A percentile compares a stretch with the other conserved stretches of the same genome.
These are phyloP conservation scores for Tetrahymena thermophila DNA, from an alignment of 73 alveolate genomes.

Conservation along the genomic window DNA sequence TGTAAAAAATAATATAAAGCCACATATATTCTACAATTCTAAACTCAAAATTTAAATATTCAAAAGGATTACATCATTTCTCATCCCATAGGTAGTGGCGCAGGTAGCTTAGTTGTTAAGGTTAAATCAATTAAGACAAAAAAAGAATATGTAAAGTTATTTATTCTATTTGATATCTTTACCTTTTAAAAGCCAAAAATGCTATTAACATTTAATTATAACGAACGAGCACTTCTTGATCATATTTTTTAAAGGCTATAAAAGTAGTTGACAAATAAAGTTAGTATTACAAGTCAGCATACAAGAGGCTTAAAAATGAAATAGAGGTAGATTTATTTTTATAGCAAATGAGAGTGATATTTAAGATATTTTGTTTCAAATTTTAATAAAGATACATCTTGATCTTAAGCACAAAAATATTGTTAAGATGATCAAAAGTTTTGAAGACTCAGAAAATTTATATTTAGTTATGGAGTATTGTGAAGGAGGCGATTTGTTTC, in stretches of 20 bases:
- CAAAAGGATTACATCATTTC: constrained; percentile 17
- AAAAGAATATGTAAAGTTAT: background rate
- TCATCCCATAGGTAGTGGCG: constrained; percentile 43
- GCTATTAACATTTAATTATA: background rate
- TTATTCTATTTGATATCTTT: too few species aligned
- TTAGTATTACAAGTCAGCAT: background rate
- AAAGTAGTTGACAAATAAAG: background rate
- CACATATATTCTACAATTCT: background rate
- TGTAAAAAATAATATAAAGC: background rate
- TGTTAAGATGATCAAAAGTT: background rate
- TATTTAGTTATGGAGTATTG: constrained; percentile 34
- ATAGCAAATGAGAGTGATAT: background rate
- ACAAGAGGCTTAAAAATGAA: background rate
- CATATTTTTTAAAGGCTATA: constrained; percentile 13
- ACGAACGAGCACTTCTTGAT: background rate
- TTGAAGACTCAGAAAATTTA: constrained; percentile 20
- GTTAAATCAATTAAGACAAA: constrained; percentile 6
- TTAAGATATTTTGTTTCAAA: background rate
- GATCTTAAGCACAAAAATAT: constrained; percentile 16
- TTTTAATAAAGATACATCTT: background rate
- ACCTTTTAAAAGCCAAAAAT: too few species aligned
- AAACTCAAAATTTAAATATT: background rate
- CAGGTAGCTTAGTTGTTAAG: constrained; percentile 33
- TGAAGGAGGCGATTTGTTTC: constrained; percentile 14
- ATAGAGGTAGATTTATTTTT: background rate